Conservation (phyloP, 306 rosid species). For the Lotus japonicus region DNA sequence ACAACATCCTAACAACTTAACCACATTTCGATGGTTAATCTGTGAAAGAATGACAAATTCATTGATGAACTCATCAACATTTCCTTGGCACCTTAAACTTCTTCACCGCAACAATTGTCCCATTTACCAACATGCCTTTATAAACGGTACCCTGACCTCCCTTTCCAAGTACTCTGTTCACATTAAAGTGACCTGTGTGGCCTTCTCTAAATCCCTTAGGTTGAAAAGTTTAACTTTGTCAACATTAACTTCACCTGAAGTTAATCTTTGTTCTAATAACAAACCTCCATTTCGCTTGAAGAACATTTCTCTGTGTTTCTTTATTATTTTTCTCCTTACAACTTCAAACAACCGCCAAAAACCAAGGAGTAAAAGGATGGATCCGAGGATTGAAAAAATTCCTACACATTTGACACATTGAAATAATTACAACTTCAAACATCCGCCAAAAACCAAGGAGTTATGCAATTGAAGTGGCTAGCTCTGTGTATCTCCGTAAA, state of each 20-base stretch:
- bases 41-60: neutral
- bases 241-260: neutral
- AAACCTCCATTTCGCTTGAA: neutral
- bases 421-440: no score
- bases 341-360: neutral
- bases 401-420: neutral
- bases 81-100: neutral
- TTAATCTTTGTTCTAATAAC: neutral
- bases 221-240: neutral
- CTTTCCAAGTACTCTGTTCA: conserved; percentile 14
- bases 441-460: no score
- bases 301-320: neutral
- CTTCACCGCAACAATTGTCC: neutral
- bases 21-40: neutral
- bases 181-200: conserved; percentile 4
- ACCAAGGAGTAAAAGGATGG: neutral
- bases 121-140: neutral
- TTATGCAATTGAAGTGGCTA: no score
- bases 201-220: neutral
- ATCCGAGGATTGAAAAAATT: conserved; percentile 11
- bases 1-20: conserved; percentile 13
- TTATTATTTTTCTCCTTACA: neutral
- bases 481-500: conserved; percentile 48
- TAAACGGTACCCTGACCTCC: conserved; percentile 17
- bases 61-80: neutral